Conservation (phyloP, 352 stramenopile species). For the Pythium folliculosum region DNA sequence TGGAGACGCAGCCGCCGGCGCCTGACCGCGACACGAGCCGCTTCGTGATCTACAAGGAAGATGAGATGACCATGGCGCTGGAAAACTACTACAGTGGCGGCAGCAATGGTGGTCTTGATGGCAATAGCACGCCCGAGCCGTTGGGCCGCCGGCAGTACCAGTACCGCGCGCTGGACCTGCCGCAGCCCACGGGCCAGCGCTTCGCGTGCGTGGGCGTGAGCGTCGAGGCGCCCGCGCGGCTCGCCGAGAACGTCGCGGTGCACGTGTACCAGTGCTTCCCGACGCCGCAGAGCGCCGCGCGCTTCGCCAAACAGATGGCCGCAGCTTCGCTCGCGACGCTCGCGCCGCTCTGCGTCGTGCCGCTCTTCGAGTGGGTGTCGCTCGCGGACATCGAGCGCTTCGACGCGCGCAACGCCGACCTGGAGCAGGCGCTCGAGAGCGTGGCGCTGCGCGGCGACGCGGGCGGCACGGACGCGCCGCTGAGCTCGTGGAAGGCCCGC, state of each 20-base stretch:
- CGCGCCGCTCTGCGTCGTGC: constrained; percentile 55
- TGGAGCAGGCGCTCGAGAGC: constrained; percentile 69
- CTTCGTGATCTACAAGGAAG: constrained; percentile 83
- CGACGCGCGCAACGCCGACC: constrained; percentile 54
- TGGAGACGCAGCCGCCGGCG: constrained; percentile 41
- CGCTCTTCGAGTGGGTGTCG: constrained; percentile 78
- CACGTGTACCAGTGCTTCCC: constrained; percentile 85
- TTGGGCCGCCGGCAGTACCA: constrained; percentile 26
- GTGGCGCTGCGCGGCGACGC: constrained; percentile 25
- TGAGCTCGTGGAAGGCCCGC: constrained; percentile 69
- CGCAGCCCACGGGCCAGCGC: constrained; percentile 62
- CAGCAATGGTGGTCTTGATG: background rate
- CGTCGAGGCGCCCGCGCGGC: constrained; percentile 30
- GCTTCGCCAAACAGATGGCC: constrained; percentile 65
- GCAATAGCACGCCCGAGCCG: background rate
- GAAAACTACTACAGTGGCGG: constrained; percentile 53
- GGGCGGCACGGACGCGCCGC: constrained; percentile 13
- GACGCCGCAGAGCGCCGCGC: constrained; percentile 73
- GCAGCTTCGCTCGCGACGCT: constrained; percentile 44
- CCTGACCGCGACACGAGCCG: constrained; percentile 42
- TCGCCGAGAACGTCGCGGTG: constrained; percentile 58
- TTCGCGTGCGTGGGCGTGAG: constrained; percentile 70
- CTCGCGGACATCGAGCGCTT: constrained; percentile 73
- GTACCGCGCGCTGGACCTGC: constrained; percentile 51
- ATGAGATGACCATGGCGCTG: constrained; percentile 78